Conservation (phyloP, 768 basidiomycete genomes). For the Gelatoporia subvermispora region DNA sequence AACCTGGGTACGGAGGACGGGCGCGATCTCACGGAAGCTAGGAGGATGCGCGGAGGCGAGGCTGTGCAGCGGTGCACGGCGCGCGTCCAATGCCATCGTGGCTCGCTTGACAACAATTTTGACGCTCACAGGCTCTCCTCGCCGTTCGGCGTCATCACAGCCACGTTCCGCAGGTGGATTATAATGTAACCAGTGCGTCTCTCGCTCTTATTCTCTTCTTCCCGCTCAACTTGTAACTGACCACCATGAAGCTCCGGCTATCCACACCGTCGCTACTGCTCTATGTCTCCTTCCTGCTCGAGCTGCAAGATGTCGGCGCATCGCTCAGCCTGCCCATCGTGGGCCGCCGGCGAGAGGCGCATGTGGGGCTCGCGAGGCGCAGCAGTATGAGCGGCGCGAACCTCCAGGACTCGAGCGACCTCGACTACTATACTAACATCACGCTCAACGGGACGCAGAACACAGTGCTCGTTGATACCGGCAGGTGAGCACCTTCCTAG, state of each 20-base stretch:
- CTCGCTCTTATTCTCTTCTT: background rate
- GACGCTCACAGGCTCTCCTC: no score
- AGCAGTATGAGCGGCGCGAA: conserved; percentile 8
- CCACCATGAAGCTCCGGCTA: conserved; percentile 15
- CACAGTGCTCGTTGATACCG: conserved; percentile 27
- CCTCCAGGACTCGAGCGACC: conserved; percentile 15
- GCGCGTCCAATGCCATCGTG: no score
- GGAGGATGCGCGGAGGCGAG: no score
- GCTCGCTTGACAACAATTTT: no score
- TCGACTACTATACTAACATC: conserved; percentile 25
- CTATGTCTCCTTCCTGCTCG: conserved; percentile 22
- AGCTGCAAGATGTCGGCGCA: conserved; percentile 9
- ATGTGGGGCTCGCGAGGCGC: background rate
- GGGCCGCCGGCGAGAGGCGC: conserved; percentile 6
- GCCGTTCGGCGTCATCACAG: no score
- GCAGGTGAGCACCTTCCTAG: conserved; percentile 18
- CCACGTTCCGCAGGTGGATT: conserved; percentile 3
- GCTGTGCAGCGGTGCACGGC: no score
- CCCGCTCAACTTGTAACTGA: background rate
- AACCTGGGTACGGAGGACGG: no score
- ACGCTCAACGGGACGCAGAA: conserved; percentile 22
- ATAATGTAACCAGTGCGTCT: no score
- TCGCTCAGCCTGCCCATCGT: conserved; percentile 15
- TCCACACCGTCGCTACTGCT: conserved; percentile 16
- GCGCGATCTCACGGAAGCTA: no score